Conservation (phyloP, 2,329 filamentous ascomycete genomes). For the Rugonectria rugulosa region DNA sequence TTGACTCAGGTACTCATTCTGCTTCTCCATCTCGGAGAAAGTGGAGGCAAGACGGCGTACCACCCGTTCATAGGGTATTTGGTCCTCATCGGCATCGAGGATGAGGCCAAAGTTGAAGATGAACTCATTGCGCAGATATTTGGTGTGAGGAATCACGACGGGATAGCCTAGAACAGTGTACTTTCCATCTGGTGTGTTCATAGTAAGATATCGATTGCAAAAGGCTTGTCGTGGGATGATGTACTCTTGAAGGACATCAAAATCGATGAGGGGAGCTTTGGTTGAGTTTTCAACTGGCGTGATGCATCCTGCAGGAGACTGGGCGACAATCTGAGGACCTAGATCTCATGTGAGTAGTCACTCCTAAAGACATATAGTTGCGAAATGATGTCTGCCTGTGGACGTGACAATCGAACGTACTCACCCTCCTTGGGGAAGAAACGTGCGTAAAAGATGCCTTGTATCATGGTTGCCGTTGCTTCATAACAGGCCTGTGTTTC, state of each 20-base stretch:
- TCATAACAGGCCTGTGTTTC: constrained; percentile 25
- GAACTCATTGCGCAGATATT: constrained; percentile 92
- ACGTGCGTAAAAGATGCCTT: constrained; percentile 74
- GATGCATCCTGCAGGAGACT: constrained; percentile 69
- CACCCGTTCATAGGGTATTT: constrained; percentile 82
- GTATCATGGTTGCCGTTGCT: constrained; percentile 60
- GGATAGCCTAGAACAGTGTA: constrained; percentile 88
- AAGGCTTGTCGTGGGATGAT: constrained; percentile 95
- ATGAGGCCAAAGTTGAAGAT: constrained; percentile 98
- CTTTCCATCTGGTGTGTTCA: constrained; percentile 73
- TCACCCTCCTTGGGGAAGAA: constrained; percentile 72
- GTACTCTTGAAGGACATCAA: constrained; percentile 86
- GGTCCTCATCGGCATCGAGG: constrained; percentile 71
- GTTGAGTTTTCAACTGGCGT: constrained; percentile 51
- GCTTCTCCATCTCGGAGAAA: constrained; percentile 90
- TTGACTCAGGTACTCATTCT: constrained; percentile 81
- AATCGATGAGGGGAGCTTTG: constrained; percentile 75
- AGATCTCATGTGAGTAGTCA: background rate
- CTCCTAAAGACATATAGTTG: no score
- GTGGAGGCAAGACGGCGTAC: constrained; percentile 85
- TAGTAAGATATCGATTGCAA: constrained; percentile 87
- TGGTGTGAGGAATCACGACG: constrained; percentile 82
- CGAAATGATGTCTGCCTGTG: no score
- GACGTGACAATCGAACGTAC: no score
- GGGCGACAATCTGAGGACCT: constrained; percentile 70